Evolutionary conservation across 768 basidiomycete genomes (phyloP).

Genomic region (Astraeus odoratus): DNA sequence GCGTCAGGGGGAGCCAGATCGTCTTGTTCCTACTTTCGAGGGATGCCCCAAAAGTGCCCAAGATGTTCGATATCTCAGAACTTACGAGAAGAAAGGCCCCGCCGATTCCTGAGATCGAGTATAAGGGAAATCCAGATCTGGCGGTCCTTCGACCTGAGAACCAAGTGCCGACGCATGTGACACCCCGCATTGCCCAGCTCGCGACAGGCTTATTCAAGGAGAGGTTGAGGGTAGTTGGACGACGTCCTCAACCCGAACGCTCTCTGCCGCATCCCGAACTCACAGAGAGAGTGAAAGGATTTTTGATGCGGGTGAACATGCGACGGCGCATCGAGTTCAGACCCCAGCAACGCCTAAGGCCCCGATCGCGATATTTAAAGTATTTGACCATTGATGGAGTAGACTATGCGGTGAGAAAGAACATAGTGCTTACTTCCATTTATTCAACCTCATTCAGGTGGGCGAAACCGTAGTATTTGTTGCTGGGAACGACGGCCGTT

Average conservation of each 20-base stretch:
- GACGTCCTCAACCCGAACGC: constrained; percentile 22
- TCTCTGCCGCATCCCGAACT: constrained; percentile 10
- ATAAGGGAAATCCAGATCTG: constrained; percentile 43
- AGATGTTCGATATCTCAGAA: constrained; percentile 3
- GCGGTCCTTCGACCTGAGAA: constrained; percentile 49
- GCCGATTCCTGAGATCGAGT: constrained; percentile 2
- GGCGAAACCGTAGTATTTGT: constrained; percentile 59
- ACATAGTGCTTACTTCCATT: neutral
- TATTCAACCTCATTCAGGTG: constrained; percentile 33
- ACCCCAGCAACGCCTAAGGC: constrained; percentile 28
- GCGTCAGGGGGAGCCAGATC: constrained; percentile 14
- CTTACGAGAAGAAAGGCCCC: neutral
- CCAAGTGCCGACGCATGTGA: constrained; percentile 55
- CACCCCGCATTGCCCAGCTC: constrained; percentile 48
- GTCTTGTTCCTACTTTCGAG: constrained; percentile 14
- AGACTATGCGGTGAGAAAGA: constrained; percentile 34
- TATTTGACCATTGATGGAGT: constrained; percentile 37
- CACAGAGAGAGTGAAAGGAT: constrained; percentile 11
- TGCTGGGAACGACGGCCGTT: constrained; percentile 26
- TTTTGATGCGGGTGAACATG: constrained; percentile 14
- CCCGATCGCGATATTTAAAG: constrained; percentile 30
- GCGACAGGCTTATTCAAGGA: constrained; percentile 50
- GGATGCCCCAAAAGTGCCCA: constrained; percentile 10
- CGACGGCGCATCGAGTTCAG: constrained; percentile 15
- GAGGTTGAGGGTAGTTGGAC: constrained; percentile 46